Conservation (phyloP, 1,284 basidiomycete species). For the Wallemia mellicola region DNA sequence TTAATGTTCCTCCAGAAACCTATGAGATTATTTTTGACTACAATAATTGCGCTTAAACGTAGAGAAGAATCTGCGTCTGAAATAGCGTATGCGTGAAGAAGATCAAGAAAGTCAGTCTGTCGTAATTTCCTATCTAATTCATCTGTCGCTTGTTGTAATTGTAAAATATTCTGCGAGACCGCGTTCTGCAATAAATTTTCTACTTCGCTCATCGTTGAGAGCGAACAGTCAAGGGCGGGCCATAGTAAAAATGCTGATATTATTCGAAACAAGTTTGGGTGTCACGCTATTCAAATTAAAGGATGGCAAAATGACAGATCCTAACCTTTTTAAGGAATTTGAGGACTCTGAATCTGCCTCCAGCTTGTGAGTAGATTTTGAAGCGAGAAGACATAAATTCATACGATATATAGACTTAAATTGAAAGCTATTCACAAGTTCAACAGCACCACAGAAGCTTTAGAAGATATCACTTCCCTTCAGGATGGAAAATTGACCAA, state of each 20-base stretch:
- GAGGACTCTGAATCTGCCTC: not conserved
- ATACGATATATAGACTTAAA: slow-evolving; percentile 32
- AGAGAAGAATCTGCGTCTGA: not conserved
- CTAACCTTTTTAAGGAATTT: not conserved
- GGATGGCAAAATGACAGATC: not conserved
- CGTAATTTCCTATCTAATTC: not conserved
- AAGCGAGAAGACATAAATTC: not conserved
- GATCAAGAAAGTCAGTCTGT: not conserved
- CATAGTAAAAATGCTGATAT: not conserved
- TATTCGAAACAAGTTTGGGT: not conserved
- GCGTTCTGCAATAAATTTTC: not conserved
- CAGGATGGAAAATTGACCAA: slow-evolving; percentile 82
- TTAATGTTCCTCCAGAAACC: not conserved
- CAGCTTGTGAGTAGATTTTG: not conserved
- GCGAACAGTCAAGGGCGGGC: not conserved
- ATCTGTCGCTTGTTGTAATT: not conserved
- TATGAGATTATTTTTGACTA: not conserved
- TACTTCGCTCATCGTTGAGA: not conserved
- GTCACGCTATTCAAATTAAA: not conserved
- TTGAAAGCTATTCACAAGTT: slow-evolving; percentile 87
- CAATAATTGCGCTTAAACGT: not conserved
- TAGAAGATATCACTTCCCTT: slow-evolving; percentile 84
- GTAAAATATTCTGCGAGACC: not conserved
- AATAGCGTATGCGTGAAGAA: not conserved
- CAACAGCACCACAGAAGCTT: slow-evolving; percentile 82